Conservation (phyloP, 148 eudicot species). For the Arctostaphylos glauca region DNA sequence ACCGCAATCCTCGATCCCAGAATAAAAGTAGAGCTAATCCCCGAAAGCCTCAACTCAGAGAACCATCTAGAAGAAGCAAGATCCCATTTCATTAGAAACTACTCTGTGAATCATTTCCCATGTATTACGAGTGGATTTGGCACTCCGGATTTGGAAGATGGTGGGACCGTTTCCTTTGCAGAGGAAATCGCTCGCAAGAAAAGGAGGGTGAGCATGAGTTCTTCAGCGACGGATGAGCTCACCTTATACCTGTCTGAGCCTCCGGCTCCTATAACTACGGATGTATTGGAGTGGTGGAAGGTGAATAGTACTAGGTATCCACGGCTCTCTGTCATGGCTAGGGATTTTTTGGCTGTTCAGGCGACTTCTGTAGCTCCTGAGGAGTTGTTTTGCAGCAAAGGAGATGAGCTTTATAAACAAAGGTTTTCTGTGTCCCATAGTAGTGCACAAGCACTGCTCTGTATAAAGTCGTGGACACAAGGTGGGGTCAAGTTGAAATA, state of each 20-base stretch:
- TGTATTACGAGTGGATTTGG: conserved; percentile 41
- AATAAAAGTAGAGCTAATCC: conserved; percentile 73
- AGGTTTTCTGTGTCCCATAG: conserved; percentile 41
- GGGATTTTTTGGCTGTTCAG: conserved; percentile 75
- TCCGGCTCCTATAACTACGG: conserved; percentile 63
- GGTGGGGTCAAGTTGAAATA: conserved; percentile 60
- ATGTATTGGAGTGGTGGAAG: conserved; percentile 89
- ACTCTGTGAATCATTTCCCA: conserved; percentile 50
- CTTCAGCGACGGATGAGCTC: conserved; percentile 62
- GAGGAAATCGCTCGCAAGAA: conserved; percentile 90
- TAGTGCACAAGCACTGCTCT: conserved; percentile 41
- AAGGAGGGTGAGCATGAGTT: conserved; percentile 55
- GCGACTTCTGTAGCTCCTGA: conserved; percentile 67
- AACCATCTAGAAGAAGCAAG: conserved; percentile 64
- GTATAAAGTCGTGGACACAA: conserved; percentile 68
- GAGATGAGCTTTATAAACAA: conserved; percentile 56
- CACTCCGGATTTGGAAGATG: conserved; percentile 44
- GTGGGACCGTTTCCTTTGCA: conserved; percentile 68
- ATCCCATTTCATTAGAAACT: conserved; percentile 60
- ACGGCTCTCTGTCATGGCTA: conserved; percentile 72
- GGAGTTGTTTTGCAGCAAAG: conserved; percentile 62
- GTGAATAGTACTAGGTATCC: conserved; percentile 70
- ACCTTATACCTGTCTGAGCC: conserved; percentile 78
- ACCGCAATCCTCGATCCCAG: conserved; percentile 82
- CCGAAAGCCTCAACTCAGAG: conserved; percentile 62